Evolutionary conservation across 768 basidiomycete species (phyloP), one percentile per base, ranked within the genome.

Genomic region (Phylloporus rhodoxanthus): DNA sequence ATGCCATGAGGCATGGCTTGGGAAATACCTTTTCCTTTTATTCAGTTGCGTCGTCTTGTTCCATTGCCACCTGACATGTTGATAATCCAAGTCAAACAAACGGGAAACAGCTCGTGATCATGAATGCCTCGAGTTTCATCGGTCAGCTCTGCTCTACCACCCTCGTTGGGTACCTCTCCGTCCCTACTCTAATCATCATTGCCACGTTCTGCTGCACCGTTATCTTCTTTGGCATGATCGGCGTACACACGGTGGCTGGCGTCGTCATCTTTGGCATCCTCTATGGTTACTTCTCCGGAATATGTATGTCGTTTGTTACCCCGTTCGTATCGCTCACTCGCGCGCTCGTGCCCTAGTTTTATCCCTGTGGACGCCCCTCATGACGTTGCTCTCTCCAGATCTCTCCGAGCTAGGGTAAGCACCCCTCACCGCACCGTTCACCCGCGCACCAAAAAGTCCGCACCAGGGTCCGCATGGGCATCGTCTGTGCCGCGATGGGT

Each of bases 271-370:
- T 78, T 48, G 71, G 72, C 2, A 52, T 75, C 34, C 52, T 76
- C 1, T 81, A 74, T 53, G 80, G 80, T 11, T 77, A 75, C 56
- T 77, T 77, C 53, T 70, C 71, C n/a, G 80, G 80, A 14, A 69
- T 69, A 17, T 69, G 73, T 74, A 40, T 43, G 72, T 50, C 38
- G 20, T 32, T 26, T 20, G 19, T 33, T 6, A 28, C 21, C 20
- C 32, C 26, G 41, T 15, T 25, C 46, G 17, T 8, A 11, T 26
- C 19, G 21, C 47, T 55, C 46, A 50, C 25, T 2, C 4, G 19
- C 4, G 19, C n/a, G 29, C 43, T n/a, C 9, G 9, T 13, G 4
- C 13, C 33, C 19, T 41, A 73, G 74, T 73, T 41, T 59, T 79
- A 23, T 62, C 61, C 2, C 14, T 72, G 23, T 65, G 78, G 52